Evolutionary conservation across 2,329 filamentous ascomycete genomes (phyloP), one percentile per base, ranked within the genome.

Genomic region (Xylariaceae sp.): DNA sequence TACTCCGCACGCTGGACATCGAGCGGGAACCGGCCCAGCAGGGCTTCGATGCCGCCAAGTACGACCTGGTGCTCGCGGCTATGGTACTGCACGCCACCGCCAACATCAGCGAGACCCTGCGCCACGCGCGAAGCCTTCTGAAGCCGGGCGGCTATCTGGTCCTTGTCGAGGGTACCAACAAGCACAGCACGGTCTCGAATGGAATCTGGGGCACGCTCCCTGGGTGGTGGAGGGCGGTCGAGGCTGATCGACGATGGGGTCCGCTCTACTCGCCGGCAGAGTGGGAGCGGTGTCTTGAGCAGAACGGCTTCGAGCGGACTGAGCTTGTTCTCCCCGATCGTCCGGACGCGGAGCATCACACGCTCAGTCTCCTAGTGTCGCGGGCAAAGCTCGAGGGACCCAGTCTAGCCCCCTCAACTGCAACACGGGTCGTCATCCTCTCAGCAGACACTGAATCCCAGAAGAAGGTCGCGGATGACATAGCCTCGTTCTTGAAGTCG

Each of bases 131-230:
- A 3, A 24, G 12, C 2, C 29, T 40, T 2, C 35, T 40, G 7
- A 37, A 35, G 18, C 38, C 38, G 2, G 35, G 29, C 10, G 38
- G 38, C 8, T 21, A 28, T 5, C 22, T 40, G 2, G 27, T 37
- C 6, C 5, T 40, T 2, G 16, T 31, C 3, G 37, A 29, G 16
- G 13, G 8, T 6, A 29, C 25, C 6, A 23, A 23, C 21, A 23
- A 23, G 21, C 25, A 38, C 5, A 29, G 7, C n/a, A 15, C 29
- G 1, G 16, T 31, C 15, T 29, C 24, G 2, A 19, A 23, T 17
- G 11, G 14, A 7, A 21, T 38, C 31, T 35, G 10, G 5, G 29
- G 29, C 3, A 19, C 29, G 11, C 12, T 30, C 9, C 11, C 32
- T 11, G 36, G 36, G 3, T 38, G 36, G 36, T 38, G 32, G 36